Evolutionary conservation across 176 grass and related monocot genomes (phyloP).

Genomic region (Saccharum spontaneum): DNA sequence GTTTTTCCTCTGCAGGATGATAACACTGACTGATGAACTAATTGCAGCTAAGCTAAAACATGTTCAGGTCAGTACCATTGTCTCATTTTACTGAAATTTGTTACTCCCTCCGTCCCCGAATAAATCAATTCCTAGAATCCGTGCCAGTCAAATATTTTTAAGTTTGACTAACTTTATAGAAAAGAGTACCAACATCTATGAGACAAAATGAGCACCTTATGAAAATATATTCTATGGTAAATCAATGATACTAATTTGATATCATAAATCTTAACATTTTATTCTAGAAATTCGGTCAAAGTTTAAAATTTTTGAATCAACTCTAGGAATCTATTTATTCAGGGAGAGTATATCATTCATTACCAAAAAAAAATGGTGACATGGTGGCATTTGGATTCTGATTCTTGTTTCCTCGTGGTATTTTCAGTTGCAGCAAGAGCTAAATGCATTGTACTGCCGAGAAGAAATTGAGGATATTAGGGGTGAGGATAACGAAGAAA

Average conservation of each 20-base stretch:
- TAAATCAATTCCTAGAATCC: too few relatives aligned
- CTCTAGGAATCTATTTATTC: too few relatives aligned
- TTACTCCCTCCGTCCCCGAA: neutral
- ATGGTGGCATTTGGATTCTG: neutral
- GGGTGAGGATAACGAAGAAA: conserved; percentile 64
- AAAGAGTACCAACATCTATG: too few relatives aligned
- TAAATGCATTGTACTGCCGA: conserved; percentile 86
- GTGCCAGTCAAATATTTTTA: too few relatives aligned
- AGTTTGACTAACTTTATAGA: too few relatives aligned
- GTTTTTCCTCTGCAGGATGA: conserved; percentile 70
- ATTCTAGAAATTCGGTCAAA: too few relatives aligned
- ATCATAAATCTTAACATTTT: too few relatives aligned
- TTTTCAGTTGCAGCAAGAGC: conserved; percentile 88
- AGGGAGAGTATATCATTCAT: neutral
- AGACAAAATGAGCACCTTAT: too few relatives aligned
- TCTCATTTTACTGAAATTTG: neutral
- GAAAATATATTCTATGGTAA: too few relatives aligned
- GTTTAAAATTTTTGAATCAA: too few relatives aligned
- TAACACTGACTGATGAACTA: conserved; percentile 80
- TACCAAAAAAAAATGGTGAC: neutral
- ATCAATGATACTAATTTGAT: too few relatives aligned
- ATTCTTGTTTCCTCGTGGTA: neutral
- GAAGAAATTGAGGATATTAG: conserved; percentile 82
- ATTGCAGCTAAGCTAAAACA: conserved; percentile 79
- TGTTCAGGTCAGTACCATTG: conserved; percentile 49